Evolutionary conservation across 2,329 filamentous ascomycete species (phyloP), one percentile per base, ranked within the genome.

Genomic region (Pyrenophora tritici-repentis): DNA sequence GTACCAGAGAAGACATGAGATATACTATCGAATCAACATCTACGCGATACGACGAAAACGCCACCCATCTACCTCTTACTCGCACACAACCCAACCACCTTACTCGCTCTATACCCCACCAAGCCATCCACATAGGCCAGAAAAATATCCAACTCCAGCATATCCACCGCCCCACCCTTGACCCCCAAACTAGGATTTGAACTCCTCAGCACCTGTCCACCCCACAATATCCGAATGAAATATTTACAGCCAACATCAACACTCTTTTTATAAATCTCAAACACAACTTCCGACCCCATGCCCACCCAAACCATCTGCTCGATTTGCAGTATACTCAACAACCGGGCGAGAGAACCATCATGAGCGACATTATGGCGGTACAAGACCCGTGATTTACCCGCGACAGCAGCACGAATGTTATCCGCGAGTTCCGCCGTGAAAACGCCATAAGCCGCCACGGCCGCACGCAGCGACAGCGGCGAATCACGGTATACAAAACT

Each of bases 271-370:
- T 73, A 91, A 24, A 92, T 67, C 75, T 93, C 89, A 67, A 92
- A 91, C 0, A 91, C 83, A 0, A 93, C 79, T 73, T 93, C 89
- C 8, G 84, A 79, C 0, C 89, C 89, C 89, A 93, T 91, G 0
- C 89, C 89, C 0, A 89, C 89, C 89, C 89, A 93, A 1, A 91
- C 85, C 89, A 93, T 93, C 44, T 78, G 71, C 17, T 90, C 86
- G 1, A 88, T 65, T 73, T 93, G 89, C 65, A 94, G 67, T 13
- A 92, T 80, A 2, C 83, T 83, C 17, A 94, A 75, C 6, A 93
- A 63, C 2, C 84, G 76, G 9, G 86, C 85, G 6, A 92, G 66
- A 3, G 84, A 87, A 2, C 90, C 90, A 62, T 94, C 90, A 63
- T 95, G 90, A 2, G 89, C 90, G 32, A 94, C 80, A 57, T 93